Evolutionary conservation across 768 basidiomycete species (phyloP).

Genomic region (Tulasnella calospora): DNA sequence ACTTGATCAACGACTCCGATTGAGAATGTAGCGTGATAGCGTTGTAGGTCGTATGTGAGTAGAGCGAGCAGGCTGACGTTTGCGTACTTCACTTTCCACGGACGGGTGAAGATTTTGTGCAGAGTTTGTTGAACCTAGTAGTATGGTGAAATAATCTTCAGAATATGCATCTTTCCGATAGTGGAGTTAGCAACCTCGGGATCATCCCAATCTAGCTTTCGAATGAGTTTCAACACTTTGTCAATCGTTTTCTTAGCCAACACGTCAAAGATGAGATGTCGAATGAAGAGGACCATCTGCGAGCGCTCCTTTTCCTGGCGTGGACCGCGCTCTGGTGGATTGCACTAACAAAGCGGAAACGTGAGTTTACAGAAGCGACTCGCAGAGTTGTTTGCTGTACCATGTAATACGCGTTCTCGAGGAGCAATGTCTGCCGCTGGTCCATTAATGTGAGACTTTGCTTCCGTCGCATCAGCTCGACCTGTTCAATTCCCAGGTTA

Average conservation of each 20-base stretch:
- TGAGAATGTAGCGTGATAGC: conserved; percentile 85
- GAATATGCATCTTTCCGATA: background rate
- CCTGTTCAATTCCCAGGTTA: conserved; percentile 41
- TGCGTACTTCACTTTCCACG: conserved; percentile 94
- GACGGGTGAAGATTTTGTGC: conserved; percentile 90
- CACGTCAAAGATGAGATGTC: conserved; percentile 91
- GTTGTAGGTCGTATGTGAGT: conserved; percentile 89
- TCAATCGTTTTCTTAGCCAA: conserved; percentile 91
- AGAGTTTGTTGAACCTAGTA: conserved; percentile 55
- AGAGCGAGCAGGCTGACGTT: conserved; percentile 88
- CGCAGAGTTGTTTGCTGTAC: conserved; percentile 38
- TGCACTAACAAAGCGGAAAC: conserved; percentile 56
- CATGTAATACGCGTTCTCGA: conserved; percentile 99
- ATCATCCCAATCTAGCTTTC: conserved; percentile 97
- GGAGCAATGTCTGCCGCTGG: conserved; percentile 76
- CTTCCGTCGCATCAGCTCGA: conserved; percentile 93
- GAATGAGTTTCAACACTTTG: conserved; percentile 86
- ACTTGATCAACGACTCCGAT: conserved; percentile 90
- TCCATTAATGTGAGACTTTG: conserved; percentile 92
- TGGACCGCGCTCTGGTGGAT: conserved; percentile 90
- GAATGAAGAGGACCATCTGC: conserved; percentile 88
- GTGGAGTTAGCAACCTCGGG: conserved; percentile 34
- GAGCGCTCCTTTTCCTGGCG: conserved; percentile 78
- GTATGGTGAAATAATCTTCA: conserved; percentile 22
- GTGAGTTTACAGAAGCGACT: background rate